Evolutionary conservation across 176 grass and related monocot species (phyloP).

Genomic region (Avena sativa): DNA sequence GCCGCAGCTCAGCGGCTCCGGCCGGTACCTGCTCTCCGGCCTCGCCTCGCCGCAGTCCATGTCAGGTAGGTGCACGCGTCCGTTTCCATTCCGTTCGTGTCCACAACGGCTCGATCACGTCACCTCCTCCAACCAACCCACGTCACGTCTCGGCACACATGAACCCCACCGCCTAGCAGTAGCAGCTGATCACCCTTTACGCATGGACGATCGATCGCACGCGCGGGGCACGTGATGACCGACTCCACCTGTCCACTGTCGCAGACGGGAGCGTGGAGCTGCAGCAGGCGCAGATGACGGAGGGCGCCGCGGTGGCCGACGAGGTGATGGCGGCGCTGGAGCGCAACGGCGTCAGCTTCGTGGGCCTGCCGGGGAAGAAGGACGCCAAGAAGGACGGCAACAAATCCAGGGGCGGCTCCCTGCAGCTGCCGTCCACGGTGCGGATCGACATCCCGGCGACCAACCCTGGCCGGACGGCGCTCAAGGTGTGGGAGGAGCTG

Average conservation of each 20-base stretch:
- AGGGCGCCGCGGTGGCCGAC: conserved; percentile 67
- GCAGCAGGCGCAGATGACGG: conserved; percentile 44
- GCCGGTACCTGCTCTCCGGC: conserved; percentile 58
- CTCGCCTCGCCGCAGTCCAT: conserved; percentile 64
- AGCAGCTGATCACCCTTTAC: background rate
- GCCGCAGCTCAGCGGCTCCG: conserved; percentile 33
- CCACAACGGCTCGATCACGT: background rate
- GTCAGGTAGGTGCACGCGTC: conserved; percentile 57
- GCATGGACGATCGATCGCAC: background rate
- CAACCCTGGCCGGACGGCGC: conserved; percentile 59
- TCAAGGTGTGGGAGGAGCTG: conserved; percentile 87
- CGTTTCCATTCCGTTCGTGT: background rate
- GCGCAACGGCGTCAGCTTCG: conserved; percentile 82
- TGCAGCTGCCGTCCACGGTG: conserved; percentile 52
- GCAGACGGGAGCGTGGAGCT: conserved; percentile 50
- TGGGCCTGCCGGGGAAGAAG: conserved; percentile 51
- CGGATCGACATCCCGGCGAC: conserved; percentile 91
- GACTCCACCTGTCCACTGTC: background rate
- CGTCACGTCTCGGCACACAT: conserved; percentile 45
- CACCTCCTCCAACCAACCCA: background rate
- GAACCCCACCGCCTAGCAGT: background rate
- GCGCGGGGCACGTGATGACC: no score
- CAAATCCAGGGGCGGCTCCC: conserved; percentile 3
- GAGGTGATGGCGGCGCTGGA: conserved; percentile 93
- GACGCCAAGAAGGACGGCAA: conserved; percentile 55